Conservation (phyloP, 164 flowering plant genomes). For the Tetracentron sinense region DNA sequence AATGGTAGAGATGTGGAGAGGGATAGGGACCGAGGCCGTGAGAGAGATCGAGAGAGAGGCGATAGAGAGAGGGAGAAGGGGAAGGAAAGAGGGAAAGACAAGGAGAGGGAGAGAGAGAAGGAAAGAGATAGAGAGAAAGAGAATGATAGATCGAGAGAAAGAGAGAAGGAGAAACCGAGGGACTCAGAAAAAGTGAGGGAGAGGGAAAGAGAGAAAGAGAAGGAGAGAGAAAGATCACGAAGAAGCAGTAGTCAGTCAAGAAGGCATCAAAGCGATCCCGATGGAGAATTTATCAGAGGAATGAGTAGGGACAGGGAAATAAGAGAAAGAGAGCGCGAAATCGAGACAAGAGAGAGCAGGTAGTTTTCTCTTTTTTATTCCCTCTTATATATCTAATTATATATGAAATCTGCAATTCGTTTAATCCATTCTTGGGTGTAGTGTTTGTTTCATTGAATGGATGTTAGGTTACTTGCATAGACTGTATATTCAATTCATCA, state of each 20-base stretch:
- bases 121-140: constrained; percentile 17
- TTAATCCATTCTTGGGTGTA: no score
- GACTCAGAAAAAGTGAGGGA: no score
- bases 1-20: constrained; percentile 8
- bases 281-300: no score
- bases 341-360: no score
- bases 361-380: no score
- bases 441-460: no score
- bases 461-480: no score
- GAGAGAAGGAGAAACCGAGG: constrained; percentile 10
- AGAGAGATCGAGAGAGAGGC: constrained; percentile 17
- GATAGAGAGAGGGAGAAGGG: constrained; percentile 15
- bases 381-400: no score
- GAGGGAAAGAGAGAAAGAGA: constrained; percentile 4
- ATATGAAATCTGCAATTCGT: no score
- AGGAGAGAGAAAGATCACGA: constrained; percentile 26
- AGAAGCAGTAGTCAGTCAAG: constrained; percentile 36
- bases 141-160: constrained; percentile 14
- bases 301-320: no score
- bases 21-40: constrained; percentile 15
- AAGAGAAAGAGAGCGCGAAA: no score
- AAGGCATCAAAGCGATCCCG: constrained; percentile 13
- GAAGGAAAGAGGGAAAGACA: constrained; percentile 19
- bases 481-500: no score
- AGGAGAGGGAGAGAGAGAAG: constrained; percentile 3